These are phyloP conservation scores for Brassica nigra DNA, from an alignment of 345 rosid species.

Conservation along the genomic window DNA sequence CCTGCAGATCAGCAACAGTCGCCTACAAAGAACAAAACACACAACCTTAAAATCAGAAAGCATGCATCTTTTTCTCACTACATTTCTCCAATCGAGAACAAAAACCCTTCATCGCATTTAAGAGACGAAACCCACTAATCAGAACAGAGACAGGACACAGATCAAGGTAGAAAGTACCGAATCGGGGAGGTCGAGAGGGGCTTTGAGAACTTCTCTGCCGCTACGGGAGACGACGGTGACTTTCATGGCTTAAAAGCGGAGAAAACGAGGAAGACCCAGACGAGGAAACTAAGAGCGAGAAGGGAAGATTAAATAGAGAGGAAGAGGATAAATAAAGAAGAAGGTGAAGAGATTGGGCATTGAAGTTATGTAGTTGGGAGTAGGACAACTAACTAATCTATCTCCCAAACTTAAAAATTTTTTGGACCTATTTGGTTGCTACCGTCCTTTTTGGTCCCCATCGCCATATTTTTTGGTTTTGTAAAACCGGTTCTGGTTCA, in stretches of 20 bases:
- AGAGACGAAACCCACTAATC: background rate
- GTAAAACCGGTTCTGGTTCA: background rate
- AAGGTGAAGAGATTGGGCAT: constrained; percentile 34
- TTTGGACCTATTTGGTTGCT: constrained; percentile 13
- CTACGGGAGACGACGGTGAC: constrained; percentile 77
- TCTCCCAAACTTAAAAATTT: constrained; percentile 19
- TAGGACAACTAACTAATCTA: constrained; percentile 36
- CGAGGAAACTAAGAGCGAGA: background rate
- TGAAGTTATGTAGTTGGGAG: constrained; percentile 41
- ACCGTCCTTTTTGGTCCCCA: background rate
- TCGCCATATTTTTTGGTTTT: background rate
- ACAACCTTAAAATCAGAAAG: constrained; percentile 10
- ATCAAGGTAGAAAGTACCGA: constrained; percentile 53
- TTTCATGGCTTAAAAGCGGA: constrained; percentile 55
- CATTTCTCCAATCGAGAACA: constrained; percentile 21
- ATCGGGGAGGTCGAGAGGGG: constrained; percentile 71
- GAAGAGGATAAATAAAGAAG: constrained; percentile 2
- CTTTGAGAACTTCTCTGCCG: constrained; percentile 82
- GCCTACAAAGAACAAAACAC: constrained; percentile 54
- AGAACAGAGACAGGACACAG: constrained; percentile 2
- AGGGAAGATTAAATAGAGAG: constrained; percentile 16
- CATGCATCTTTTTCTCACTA: constrained; percentile 5
- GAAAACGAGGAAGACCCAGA: constrained; percentile 48
- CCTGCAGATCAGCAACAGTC: constrained; percentile 90
- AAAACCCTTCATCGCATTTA: background rate